Evolutionary conservation across 2,329 filamentous ascomycete species (phyloP).

Genomic region (Pseudocercospora ulei): DNA sequence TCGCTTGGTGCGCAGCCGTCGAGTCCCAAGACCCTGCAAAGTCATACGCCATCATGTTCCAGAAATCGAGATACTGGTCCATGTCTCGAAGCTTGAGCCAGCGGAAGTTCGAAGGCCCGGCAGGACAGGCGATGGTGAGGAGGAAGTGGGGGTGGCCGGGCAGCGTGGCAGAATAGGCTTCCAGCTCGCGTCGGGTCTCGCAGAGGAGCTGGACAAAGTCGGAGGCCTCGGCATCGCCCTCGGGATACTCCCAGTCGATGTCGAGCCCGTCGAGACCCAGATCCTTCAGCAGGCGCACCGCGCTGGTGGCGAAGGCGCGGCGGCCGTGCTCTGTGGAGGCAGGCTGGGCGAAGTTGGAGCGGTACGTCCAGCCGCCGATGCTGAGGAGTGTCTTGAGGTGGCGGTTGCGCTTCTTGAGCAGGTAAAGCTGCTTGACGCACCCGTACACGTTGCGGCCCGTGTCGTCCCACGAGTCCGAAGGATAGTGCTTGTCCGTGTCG

Average conservation of each 20-base stretch:
- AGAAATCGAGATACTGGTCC: slow-evolving; percentile 41
- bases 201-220: slow-evolving; percentile 38
- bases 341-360: slow-evolving; percentile 63
- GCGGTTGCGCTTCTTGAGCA: slow-evolving; percentile 66
- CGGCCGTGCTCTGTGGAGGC: slow-evolving; percentile 54
- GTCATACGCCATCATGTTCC: slow-evolving; percentile 47
- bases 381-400: slow-evolving; percentile 71
- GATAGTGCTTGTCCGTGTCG: slow-evolving; percentile 60
- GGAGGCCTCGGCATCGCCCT: slow-evolving; percentile 35
- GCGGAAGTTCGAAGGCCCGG: slow-evolving; percentile 38
- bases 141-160: slow-evolving; percentile 35
- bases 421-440: slow-evolving; percentile 63
- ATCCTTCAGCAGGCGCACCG: slow-evolving; percentile 66
- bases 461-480: slow-evolving; percentile 55
- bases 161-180: slow-evolving; percentile 36
- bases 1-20: slow-evolving; percentile 66
- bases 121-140: slow-evolving; percentile 40
- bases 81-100: slow-evolving; percentile 38
- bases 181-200: slow-evolving; percentile 35
- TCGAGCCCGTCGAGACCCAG: slow-evolving; percentile 57
- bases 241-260: slow-evolving; percentile 45
- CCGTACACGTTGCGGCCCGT: slow-evolving; percentile 64
- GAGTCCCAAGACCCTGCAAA: slow-evolving; percentile 69
- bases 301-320: slow-evolving; percentile 56
- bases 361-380: slow-evolving; percentile 74